Evolutionary conservation across 176 grass and related monocot genomes (phyloP), one percentile per base, ranked within the genome.

Genomic region (Musa acuminata): DNA sequence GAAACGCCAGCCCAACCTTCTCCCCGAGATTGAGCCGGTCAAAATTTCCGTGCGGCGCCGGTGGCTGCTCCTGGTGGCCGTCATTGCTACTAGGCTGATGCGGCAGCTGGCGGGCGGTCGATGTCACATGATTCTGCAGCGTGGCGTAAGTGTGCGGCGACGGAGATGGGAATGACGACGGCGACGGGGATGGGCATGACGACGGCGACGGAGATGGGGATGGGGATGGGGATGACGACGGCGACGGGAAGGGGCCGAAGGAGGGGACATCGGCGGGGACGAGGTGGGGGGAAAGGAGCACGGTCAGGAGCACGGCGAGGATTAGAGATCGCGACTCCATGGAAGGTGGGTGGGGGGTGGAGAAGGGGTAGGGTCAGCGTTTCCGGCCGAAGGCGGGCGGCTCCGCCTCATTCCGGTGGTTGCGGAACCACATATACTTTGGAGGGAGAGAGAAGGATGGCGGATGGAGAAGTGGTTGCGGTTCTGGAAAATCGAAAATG

Each of bases 391-490:
- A 8, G 54, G 55, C 53, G 24, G 54, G 51, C 27, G 72, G 72
- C 54, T 27, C 72, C 72, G 72, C 72, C 72, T 58, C 72, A 25
- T 75, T 60, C 54, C 72, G 72, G 25, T 16, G 72, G 27, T 13
- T 35, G 29, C 26, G 55, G 55, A 49, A 59, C 72, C 54, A 20
- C 72, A 75, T 59, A 60, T 59, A 59, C 35, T 6, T 29, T 48
- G 0, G 52, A 29, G 9, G 22, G 53, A 22, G 53, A 0, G 48
- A 11, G n/a, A 55, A 51, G 10, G 66, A 5, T 12, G 55, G 55
- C 19, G 57, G 17, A 59, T 19, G 57, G 3, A 35, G 29, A 35
- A 35, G 57, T 16, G 29, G 29, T 35, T 35, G 4, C 29, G 35
- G 35, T 43, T 43, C 35, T 43, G 35, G 4, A 43, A 43, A 43